Evolutionary conservation across 495 filamentous ascomycete genomes (phyloP), one percentile per base, ranked within the genome.

Genomic region (Geopyxis carbonaria): DNA sequence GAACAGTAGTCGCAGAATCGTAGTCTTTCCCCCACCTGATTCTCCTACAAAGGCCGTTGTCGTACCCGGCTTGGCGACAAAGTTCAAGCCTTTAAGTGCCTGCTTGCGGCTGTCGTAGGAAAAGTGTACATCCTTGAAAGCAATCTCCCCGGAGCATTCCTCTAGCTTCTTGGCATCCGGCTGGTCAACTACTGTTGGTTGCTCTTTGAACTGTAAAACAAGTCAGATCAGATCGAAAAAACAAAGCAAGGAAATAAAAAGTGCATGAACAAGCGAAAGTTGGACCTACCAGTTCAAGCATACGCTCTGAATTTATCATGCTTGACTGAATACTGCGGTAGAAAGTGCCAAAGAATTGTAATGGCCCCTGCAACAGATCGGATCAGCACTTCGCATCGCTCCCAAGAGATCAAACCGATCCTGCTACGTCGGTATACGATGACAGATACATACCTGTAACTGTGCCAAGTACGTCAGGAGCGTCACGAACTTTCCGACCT

Each of bases 261-360:
- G 25, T 7, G 25, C 25, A 7, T 19, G 39, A 15, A 4, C 13
- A 14, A 16, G 15, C 7, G 6, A 44, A 10, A 48, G 29, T 4
- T 28, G 2, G 15, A 45, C 53, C 42, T 32, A 57, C 53, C 24
- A 95, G 63, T 56, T 97, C 91, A 35, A 97, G 64, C 61, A 95
- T 74, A 2, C 89, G 73, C 63, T 97, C 89, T 5, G 84, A 83
- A 45, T 92, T 94, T 53, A 97, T 94, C 78, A 97, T 77, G 36
- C 85, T 81, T 24, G 82, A 84, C 60, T 95, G 89, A 15, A 94
- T 89, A 42, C 83, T 87, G 25, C 89, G 72, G 57, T 95, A 97
- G 59, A 97, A 95, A 0, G 89, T 89, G 35, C 91, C 89, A 59
- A 97, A 94, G 67, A 91, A 97, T 59, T 93, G 93, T 48, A 97